These are phyloP conservation scores for Oryza punctata DNA, from an alignment of 176 grass and related monocot genomes.

Conservation along the genomic window DNA sequence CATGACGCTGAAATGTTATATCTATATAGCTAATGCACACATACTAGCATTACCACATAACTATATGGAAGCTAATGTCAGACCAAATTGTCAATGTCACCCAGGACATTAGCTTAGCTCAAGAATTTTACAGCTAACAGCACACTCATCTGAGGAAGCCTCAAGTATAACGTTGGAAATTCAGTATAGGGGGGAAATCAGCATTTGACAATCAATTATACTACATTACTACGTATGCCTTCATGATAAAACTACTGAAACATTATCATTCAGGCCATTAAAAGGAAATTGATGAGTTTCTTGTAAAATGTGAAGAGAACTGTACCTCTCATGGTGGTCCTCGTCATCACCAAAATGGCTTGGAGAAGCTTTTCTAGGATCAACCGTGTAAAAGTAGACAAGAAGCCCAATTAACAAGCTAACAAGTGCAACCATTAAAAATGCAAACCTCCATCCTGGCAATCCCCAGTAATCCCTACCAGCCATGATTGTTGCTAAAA, in stretches of 20 bases:
- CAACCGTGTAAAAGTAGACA: conserved; percentile 78
- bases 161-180: background rate
- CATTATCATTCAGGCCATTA: background rate
- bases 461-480: conserved; percentile 70
- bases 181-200: background rate
- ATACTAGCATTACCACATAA: background rate
- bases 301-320: conserved; percentile 8
- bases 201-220: no score
- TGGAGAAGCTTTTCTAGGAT: conserved; percentile 62
- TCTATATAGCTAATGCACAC: background rate
- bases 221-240: no score
- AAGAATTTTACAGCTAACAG: background rate
- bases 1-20: background rate
- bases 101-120: background rate
- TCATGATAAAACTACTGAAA: background rate
- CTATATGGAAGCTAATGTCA: background rate
- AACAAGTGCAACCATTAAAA: conserved; percentile 71
- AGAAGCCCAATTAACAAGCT: conserved; percentile 87
- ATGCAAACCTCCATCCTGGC: conserved; percentile 86
- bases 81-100: background rate
- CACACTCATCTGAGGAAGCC: background rate
- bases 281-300: background rate
- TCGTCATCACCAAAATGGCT: conserved; percentile 36
- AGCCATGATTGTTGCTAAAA: conserved; percentile 85
- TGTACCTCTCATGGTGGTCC: conserved; percentile 68